phyloP scores from a whole-genome alignment of 306 rosid species.

The Arachis stenosperma region DNA sequence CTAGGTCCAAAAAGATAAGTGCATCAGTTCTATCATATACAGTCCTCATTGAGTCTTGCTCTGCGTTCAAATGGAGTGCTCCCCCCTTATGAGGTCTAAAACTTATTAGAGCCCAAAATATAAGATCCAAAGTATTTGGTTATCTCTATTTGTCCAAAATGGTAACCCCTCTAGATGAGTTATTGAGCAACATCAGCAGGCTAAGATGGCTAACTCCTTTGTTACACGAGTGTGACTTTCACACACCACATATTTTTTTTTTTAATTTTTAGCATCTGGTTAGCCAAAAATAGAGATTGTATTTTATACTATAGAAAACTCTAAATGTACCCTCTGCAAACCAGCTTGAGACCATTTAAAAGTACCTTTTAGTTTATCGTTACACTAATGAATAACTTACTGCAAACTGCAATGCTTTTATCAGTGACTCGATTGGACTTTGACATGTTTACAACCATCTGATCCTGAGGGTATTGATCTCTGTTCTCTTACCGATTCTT shows the following conservation, averaged over 20 bases:
- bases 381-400: slow-evolving; percentile 5
- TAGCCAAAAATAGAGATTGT: background rate
- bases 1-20: too few relatives aligned
- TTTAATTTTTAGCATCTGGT: background rate
- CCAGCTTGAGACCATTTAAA: background rate
- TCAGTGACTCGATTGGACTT: background rate
- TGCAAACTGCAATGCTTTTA: background rate
- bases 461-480: background rate
- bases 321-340: background rate
- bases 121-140: too few relatives aligned
- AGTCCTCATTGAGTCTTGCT: background rate
- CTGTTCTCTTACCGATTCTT: slow-evolving; percentile 3
- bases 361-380: background rate
- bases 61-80: background rate
- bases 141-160: background rate
- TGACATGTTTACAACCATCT: background rate
- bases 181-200: background rate
- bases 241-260: background rate
- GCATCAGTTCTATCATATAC: background rate
- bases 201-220: background rate
- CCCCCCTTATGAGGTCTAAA: background rate
- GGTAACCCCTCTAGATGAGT: background rate
- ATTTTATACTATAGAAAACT: background rate
- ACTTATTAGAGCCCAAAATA: background rate
- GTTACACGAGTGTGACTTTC: too few relatives aligned